phyloP scores from a whole-genome alignment of 1,284 basidiomycete species.

The Ceratobasidium papillatum region DNA sequence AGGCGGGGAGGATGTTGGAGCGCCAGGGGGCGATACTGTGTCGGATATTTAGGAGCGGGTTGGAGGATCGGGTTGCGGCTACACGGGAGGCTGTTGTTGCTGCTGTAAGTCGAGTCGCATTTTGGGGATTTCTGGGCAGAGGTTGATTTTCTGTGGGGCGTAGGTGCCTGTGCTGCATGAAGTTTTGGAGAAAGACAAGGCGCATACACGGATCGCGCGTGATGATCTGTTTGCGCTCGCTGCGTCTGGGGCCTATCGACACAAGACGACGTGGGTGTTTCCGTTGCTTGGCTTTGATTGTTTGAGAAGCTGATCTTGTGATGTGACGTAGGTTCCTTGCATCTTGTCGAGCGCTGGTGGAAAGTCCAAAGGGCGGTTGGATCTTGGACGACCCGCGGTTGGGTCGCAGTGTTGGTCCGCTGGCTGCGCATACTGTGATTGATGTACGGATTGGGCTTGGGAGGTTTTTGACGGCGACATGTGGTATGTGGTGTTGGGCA shows the following conservation, averaged over 20 bases:
- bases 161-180: slow-evolving; percentile 63
- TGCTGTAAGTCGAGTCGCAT: slow-evolving; percentile 60
- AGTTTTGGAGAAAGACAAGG: slow-evolving; percentile 56
- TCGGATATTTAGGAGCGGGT: slow-evolving; percentile 49
- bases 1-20: slow-evolving; percentile 57
- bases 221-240: slow-evolving; percentile 66
- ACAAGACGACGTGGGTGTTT: slow-evolving; percentile 70
- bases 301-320: slow-evolving; percentile 40
- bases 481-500: slow-evolving; percentile 56
- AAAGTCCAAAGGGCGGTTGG: slow-evolving; percentile 54
- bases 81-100: slow-evolving; percentile 81
- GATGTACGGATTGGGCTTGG: slow-evolving; percentile 90
- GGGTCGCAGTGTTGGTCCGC: slow-evolving; percentile 64
- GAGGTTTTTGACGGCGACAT: slow-evolving; percentile 66
- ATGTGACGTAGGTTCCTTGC: slow-evolving; percentile 65
- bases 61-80: slow-evolving; percentile 83
- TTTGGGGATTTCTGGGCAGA: background rate
- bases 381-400: slow-evolving; percentile 64
- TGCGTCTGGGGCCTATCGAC: slow-evolving; percentile 65
- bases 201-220: slow-evolving; percentile 54
- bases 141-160: slow-evolving; percentile 52
- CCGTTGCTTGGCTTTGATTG: slow-evolving; percentile 3
- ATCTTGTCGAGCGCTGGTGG: slow-evolving; percentile 71
- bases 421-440: slow-evolving; percentile 77
- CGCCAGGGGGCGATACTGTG: slow-evolving; percentile 46